Conservation (phyloP, 23 red algal genomes). For the Gracilaria vermiculophylla region DNA sequence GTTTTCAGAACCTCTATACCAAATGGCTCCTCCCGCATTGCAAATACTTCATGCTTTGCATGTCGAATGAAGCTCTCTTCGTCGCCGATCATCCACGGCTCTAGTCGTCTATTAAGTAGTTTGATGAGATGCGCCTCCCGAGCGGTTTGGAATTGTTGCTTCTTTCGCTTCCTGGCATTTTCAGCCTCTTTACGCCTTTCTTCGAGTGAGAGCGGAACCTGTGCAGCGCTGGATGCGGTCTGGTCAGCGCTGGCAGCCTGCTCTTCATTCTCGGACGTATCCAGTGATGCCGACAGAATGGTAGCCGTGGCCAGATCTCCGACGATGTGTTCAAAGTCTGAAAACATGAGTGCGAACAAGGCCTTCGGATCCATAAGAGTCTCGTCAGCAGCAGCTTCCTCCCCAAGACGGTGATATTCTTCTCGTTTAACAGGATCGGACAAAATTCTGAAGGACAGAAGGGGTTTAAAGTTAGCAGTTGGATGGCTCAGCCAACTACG, state of each 20-base stretch:
- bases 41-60: constrained; percentile 63
- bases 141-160: constrained; percentile 43
- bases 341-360: constrained; percentile 71
- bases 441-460: constrained; percentile 13
- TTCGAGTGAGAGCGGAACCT: neutral
- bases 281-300: neutral
- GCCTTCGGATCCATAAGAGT: constrained; percentile 59
- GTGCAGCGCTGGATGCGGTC: neutral
- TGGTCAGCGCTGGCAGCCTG: neutral
- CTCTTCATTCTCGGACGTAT: constrained; percentile 5
- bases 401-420: constrained; percentile 63
- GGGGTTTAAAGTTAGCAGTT: neutral
- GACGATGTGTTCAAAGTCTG: constrained; percentile 72
- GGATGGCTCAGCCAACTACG: neutral
- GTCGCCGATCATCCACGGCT: constrained; percentile 48
- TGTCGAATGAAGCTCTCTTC: constrained; percentile 45
- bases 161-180: constrained; percentile 10
- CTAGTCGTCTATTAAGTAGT: constrained; percentile 45
- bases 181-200: constrained; percentile 6
- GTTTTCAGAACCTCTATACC: constrained; percentile 47
- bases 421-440: constrained; percentile 68
- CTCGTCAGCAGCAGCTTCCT: constrained; percentile 22
- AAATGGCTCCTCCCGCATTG: constrained; percentile 62
- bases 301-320: constrained; percentile 69
- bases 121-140: constrained; percentile 44